Evolutionary conservation across 768 basidiomycete genomes (phyloP), one percentile per base, ranked within the genome.

Genomic region (Cystoderma amianthinum): DNA sequence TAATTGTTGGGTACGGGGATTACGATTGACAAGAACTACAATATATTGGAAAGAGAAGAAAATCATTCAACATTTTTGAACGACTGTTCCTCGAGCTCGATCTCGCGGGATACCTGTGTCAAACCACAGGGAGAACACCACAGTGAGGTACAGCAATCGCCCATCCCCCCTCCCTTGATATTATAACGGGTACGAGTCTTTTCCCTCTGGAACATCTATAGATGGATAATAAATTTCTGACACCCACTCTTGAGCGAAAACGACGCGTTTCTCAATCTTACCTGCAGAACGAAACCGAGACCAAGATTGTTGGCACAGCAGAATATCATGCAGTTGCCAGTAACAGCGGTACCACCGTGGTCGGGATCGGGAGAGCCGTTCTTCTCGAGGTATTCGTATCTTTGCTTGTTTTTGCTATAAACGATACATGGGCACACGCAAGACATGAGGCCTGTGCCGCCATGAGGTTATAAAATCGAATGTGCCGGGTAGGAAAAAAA

Each of bases 91-190:
- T 72, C 69, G 22, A 63, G 46, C 40, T 56, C 57, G 17, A 78
- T 45, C 45, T 78, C 74, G 21, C 63, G 60, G 21, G 58, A 58
- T 44, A 71, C 74, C 50, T 78, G 75, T 0, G 62, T 61, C 34
- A 78, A 67, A 9, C 62, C 63, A 51, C 76, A 79, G 13, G 74
- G 64, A 1, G 50, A 47, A 50, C 74, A 77, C 48, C 59, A 76
- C 17, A 55, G 62, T 0, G 67, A 53, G 3, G 62, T 42, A 30
- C 52, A 52, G 46, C 67, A 75, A 44, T 76, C 75, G 2, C 59
- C 58, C 39, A 58, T 56, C 9, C 55, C 48, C n/a, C 60, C 58
- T 13, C 76, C 77, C 17, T 61, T 60, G 51, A 78, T 72, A 38
- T 56, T 56, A 53, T 75, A 74, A 23, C 76, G 67, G 10, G 38